Base-by-base conservation (phyloP, 805 yeast genomes). In the Teunomyces pallodes region DNA sequence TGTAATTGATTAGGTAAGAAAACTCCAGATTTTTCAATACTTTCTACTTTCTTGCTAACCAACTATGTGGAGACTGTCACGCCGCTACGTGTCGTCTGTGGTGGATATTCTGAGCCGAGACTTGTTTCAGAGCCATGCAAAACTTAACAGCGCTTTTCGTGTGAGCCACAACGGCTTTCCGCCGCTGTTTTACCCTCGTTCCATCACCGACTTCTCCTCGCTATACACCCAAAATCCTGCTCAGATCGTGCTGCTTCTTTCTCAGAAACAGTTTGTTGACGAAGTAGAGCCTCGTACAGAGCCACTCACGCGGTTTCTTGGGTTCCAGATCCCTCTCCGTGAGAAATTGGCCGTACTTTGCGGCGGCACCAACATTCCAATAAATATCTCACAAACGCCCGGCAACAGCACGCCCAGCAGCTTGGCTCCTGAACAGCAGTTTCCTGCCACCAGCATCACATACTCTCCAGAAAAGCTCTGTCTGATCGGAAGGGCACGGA, bases 281-380 rank as follows among this genome's bases (percentile, higher is more conserved):
- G 28, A 12, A 9, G 36, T 50, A 7, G 16, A 14, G 20, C 39
- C 44, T 1, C 53, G 60, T 43, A 48, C 61, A 1, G 51, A 52
- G 9, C 54, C 55, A 5, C 39, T 69, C 8, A 64, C 60, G 43
- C 46, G 40, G 14, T 65, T 69, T 49, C 29, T 67, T 20, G 70
- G 70, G 4, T 39, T 42, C 2, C 53, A 52, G n/a, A 57, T 64
- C 20, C 56, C 56, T 9, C 50, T 59, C 9, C 50, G 54, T 26
- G 75, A 70, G 46, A 58, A 55, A 8, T 30, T 63, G 4, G 47
- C 61, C 29, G 56, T 70, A 2, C 39, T 67, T 5, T 62, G 67
- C 50, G 76, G 75, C 0, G 51, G 59, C 14, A 56, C 70, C 33
- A 58, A 64, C 17, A 49, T 62, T 43, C 48, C 50, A 31, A n/a